Conservation (phyloP, 441 rosid species). For the Gossypium schwendimanii region DNA sequence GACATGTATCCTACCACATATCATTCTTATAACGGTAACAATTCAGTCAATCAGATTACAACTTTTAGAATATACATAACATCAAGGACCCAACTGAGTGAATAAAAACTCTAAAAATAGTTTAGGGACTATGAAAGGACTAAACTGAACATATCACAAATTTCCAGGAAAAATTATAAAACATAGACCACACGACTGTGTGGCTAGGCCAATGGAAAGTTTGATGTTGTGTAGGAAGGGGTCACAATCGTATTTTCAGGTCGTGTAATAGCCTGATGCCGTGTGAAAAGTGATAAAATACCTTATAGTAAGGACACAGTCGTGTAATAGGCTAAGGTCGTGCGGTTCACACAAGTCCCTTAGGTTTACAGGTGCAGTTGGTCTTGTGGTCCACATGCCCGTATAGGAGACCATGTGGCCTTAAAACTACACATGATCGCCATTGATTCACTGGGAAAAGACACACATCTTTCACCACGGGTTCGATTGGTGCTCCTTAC, state of each 20-base stretch:
- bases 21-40: neutral
- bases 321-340: neutral
- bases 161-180: neutral
- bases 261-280: too few relatives aligned
- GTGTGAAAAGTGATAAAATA: too few relatives aligned
- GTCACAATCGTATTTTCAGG: too few relatives aligned
- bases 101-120: neutral
- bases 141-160: neutral
- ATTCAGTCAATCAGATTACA: too few relatives aligned
- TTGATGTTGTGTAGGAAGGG: neutral
- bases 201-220: too few relatives aligned
- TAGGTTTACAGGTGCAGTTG: neutral
- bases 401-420: neutral
- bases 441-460: neutral
- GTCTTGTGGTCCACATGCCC: neutral
- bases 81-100: neutral
- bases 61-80: too few relatives aligned
- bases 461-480: neutral
- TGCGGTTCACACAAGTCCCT: neutral
- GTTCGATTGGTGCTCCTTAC: neutral
- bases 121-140: neutral
- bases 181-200: neutral
- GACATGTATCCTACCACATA: neutral
- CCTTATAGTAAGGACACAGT: neutral
- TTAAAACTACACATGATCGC: neutral